These are phyloP conservation scores for Leishmania mexicana DNA, from an alignment of 208 protist genomes.

Conservation along the genomic window DNA sequence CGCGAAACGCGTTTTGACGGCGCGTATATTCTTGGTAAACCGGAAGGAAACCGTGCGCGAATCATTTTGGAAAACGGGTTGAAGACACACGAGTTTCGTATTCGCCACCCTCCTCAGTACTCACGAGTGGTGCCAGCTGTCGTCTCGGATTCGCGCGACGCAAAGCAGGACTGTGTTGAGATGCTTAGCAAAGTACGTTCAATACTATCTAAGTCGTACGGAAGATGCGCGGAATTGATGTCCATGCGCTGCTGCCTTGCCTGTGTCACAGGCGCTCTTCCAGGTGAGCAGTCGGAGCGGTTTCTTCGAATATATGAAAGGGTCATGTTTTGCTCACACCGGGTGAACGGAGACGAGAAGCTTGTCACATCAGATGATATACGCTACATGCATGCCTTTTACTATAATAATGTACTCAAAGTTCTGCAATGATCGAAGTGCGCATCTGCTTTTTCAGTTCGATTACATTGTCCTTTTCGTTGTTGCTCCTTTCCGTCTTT, in stretches of 20 bases:
- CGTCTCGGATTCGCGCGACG: constrained; percentile 67
- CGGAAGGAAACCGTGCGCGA: constrained; percentile 38
- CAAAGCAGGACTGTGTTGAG: constrained; percentile 63
- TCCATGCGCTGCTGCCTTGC: constrained; percentile 88
- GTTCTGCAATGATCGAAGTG: constrained; percentile 51
- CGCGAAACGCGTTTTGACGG: constrained; percentile 81
- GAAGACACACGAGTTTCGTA: constrained; percentile 59
- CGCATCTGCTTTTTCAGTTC: constrained; percentile 14
- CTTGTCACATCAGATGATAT: constrained; percentile 81
- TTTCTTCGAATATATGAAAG: constrained; percentile 84
- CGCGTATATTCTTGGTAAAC: constrained; percentile 69
- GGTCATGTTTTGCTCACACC: constrained; percentile 75
- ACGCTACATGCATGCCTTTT: constrained; percentile 89
- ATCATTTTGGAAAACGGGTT: constrained; percentile 78
- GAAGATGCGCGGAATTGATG: constrained; percentile 69
- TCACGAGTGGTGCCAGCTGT: constrained; percentile 65
- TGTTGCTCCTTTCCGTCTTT: constrained; percentile 3
- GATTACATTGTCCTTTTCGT: constrained; percentile 7
- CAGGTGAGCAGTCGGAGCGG: constrained; percentile 51
- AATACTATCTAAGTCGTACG: constrained; percentile 57
- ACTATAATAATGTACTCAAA: constrained; percentile 84
- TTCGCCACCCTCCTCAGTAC: constrained; percentile 65
- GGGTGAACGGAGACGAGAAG: constrained; percentile 56
- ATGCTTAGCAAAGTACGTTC: constrained; percentile 78
- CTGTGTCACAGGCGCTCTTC: constrained; percentile 74